phyloP scores from a whole-genome alignment of 208 protist genomes.

The Trypanosoma congolense region DNA sequence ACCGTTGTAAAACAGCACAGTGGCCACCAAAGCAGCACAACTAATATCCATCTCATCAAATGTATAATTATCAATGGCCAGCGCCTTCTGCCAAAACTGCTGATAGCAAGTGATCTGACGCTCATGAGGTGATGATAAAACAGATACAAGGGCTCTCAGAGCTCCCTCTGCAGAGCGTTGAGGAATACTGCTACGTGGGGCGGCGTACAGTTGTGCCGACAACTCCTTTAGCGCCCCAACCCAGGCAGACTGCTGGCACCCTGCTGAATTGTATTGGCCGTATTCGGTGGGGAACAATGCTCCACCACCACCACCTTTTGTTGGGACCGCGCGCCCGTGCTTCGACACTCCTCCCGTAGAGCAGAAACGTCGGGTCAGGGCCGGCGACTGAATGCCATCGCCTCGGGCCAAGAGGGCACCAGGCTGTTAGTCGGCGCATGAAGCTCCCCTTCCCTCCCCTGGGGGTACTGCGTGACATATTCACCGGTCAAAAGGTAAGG shows the following conservation, averaged over 20 bases:
- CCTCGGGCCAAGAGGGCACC: too few species aligned
- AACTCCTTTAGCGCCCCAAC: conserved; percentile 13
- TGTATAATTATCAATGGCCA: conserved; percentile 11
- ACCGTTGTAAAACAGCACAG: conserved; percentile 17
- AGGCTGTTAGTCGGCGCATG: too few species aligned
- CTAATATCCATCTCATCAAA: conserved; percentile 5
- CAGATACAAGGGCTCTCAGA: conserved; percentile 1
- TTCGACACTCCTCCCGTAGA: too few species aligned
- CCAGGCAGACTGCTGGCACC: neutral
- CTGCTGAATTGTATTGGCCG: too few species aligned
- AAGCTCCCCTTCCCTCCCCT: too few species aligned
- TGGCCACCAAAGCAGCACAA: conserved; percentile 6
- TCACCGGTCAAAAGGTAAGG: too few species aligned
- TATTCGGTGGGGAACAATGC: too few species aligned
- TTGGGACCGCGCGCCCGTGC: too few species aligned
- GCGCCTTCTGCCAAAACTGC: conserved; percentile 9
- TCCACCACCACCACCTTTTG: too few species aligned
- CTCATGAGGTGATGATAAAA: conserved; percentile 6
- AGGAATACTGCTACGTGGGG: conserved; percentile 6
- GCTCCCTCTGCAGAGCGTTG: conserved; percentile 1
- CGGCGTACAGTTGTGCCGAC: conserved; percentile 19
- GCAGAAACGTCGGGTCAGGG: too few species aligned
- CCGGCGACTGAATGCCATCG: too few species aligned
- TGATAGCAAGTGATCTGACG: conserved; percentile 5
- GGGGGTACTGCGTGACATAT: too few species aligned